Percentiles rank a stretch among this genome's conserved stretches.
These are phyloP conservation scores for Dioscorea alata DNA, from an alignment of 106 monocot genomes.

Conservation along the genomic window DNA sequence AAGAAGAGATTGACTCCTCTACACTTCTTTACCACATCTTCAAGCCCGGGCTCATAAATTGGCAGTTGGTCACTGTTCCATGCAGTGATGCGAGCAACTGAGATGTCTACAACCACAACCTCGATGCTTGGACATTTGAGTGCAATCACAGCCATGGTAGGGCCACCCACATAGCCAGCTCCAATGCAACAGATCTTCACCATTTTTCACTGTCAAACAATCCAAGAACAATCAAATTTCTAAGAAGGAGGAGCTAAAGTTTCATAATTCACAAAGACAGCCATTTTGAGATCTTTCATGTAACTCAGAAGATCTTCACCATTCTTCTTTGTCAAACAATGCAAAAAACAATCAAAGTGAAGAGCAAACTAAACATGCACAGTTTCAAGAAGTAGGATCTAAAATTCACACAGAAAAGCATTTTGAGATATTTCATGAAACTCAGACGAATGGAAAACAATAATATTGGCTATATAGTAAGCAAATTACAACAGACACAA, in stretches of 20 bases:
- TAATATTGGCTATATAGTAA: too few relatives aligned
- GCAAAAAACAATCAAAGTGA: too few relatives aligned
- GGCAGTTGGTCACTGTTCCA: conserved; percentile 19
- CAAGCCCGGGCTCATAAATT: conserved; percentile 14
- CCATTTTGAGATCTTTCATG: too few relatives aligned
- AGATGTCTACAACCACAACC: conserved; percentile 15
- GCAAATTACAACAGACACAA: too few relatives aligned
- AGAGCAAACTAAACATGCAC: too few relatives aligned
- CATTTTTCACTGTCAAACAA: conserved; percentile 1
- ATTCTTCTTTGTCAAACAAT: neutral
- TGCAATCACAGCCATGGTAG: conserved; percentile 17
- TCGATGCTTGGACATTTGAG: conserved; percentile 10
- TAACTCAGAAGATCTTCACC: conserved; percentile 2
- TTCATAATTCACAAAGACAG: too few relatives aligned
- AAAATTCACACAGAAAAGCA: too few relatives aligned
- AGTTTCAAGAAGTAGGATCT: too few relatives aligned
- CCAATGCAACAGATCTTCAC: conserved; percentile 19
- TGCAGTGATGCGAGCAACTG: conserved; percentile 9
- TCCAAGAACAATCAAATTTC: too few relatives aligned
- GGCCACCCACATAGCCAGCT: conserved; percentile 18
- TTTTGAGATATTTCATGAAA: too few relatives aligned
- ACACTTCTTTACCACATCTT: conserved; percentile 18
- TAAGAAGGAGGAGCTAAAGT: too few relatives aligned
- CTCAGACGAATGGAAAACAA: too few relatives aligned
- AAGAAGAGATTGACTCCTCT: conserved; percentile 13